phyloP scores from a whole-genome alignment of 2,329 filamentous ascomycete species.

The Exophiala sideris region DNA sequence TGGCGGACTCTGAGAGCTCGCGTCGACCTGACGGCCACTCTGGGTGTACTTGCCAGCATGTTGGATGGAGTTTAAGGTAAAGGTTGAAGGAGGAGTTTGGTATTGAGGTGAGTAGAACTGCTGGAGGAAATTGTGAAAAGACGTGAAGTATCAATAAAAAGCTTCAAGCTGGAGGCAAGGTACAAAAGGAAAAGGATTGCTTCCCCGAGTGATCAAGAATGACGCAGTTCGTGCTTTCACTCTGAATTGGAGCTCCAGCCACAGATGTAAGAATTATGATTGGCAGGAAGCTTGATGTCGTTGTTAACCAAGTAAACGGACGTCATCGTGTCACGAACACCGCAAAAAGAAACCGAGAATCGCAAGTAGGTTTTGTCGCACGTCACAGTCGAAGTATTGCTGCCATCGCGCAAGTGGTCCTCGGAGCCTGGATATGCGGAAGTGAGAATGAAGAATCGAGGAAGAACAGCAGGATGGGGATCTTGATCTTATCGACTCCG shows the following conservation, averaged over 20 bases:
- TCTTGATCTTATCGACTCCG: too few relatives aligned
- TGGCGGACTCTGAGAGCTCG: slow-evolving; percentile 12
- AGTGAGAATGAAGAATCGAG: too few relatives aligned
- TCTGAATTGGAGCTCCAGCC: neutral
- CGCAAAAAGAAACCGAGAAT: neutral
- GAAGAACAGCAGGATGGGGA: too few relatives aligned
- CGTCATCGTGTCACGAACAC: slow-evolving; percentile 6
- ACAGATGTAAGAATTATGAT: neutral
- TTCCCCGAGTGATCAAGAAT: neutral
- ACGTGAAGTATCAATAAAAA: neutral
- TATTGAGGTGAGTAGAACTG: neutral
- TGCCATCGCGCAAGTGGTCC: too few relatives aligned
- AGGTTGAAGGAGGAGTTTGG: neutral
- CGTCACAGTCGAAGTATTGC: too few relatives aligned
- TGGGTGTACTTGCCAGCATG: slow-evolving; percentile 20
- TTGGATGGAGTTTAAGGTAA: neutral
- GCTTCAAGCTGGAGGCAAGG: neutral
- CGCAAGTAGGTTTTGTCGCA: too few relatives aligned
- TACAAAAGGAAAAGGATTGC: neutral
- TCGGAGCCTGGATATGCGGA: too few relatives aligned
- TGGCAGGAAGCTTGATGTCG: slow-evolving; percentile 1
- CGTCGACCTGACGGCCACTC: slow-evolving; percentile 16
- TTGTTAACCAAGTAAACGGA: neutral
- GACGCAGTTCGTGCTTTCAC: neutral
- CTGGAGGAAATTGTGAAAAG: neutral